Conservation (phyloP, 2,329 filamentous ascomycete genomes). For the Fusarium sp. region DNA sequence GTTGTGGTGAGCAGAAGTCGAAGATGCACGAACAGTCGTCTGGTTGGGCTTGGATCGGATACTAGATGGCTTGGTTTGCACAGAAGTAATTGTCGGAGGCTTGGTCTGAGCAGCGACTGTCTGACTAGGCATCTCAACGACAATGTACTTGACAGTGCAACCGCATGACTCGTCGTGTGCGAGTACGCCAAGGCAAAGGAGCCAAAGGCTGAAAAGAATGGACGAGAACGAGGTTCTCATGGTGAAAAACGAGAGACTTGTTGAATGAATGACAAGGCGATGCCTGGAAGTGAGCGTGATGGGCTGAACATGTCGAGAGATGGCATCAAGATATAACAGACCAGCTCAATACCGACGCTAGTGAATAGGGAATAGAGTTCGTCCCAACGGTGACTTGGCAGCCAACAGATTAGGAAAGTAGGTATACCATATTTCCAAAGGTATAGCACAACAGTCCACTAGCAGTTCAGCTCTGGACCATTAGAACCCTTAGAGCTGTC, state of each 20-base stretch:
- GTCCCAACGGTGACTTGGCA: slow-evolving; percentile 14
- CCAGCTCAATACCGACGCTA: not conserved
- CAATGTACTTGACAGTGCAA: slow-evolving; percentile 16
- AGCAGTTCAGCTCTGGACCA: not conserved
- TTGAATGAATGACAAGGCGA: slow-evolving; percentile 12
- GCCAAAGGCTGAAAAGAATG: slow-evolving; percentile 20
- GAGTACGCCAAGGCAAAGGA: not conserved
- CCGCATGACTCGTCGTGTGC: slow-evolving; percentile 13
- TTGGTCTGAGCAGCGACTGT: not conserved
- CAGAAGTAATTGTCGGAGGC: not conserved
- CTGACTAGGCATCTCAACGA: slow-evolving; percentile 8
- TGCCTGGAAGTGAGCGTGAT: not conserved
- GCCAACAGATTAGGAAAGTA: not conserved
- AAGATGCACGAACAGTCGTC: not conserved
- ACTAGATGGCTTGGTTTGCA: not conserved
- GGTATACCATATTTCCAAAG: not conserved
- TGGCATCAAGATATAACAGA: not conserved
- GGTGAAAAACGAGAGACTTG: not conserved
- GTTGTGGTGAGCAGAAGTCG: not conserved
- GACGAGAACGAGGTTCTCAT: slow-evolving; percentile 24
- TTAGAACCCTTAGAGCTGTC: slow-evolving; percentile 1
- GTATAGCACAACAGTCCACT: not conserved
- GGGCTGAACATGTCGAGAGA: not conserved
- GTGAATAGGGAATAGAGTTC: slow-evolving; percentile 5
- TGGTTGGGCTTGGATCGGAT: not conserved